phyloP scores from a whole-genome alignment of 192 early-diverging fungal genomes.

The Dissophora globulifera region DNA sequence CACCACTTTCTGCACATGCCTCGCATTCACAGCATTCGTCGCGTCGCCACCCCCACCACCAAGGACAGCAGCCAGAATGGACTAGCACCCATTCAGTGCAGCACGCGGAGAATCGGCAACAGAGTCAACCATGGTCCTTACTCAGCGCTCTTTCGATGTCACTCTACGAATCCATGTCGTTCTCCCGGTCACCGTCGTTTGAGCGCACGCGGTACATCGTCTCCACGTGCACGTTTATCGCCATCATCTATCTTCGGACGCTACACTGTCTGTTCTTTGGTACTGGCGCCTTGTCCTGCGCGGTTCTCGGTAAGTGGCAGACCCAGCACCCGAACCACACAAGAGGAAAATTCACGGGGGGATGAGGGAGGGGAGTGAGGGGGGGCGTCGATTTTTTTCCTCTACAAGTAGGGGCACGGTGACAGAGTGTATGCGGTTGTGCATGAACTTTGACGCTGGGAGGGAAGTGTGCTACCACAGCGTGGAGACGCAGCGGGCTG shows the following conservation, averaged over 20 bases:
- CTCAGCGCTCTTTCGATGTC: constrained; percentile 43
- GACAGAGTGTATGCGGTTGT: too few relatives aligned
- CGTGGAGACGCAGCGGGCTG: too few relatives aligned
- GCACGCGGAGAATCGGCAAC: constrained; percentile 1
- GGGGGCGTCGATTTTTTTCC: background rate
- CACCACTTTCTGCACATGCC: too few relatives aligned
- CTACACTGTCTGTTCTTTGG: constrained; percentile 52
- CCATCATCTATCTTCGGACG: constrained; percentile 50
- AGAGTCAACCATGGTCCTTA: constrained; percentile 24
- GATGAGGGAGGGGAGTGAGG: background rate
- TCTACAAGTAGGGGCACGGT: too few relatives aligned
- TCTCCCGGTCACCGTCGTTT: constrained; percentile 47
- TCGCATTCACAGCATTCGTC: too few relatives aligned
- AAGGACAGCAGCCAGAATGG: background rate
- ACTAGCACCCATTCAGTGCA: background rate
- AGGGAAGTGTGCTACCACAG: too few relatives aligned
- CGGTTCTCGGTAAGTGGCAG: constrained; percentile 41
- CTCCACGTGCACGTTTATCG: constrained; percentile 51
- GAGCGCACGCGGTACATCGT: constrained; percentile 47
- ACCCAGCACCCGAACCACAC: too few relatives aligned
- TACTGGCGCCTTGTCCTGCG: constrained; percentile 48
- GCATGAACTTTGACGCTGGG: too few relatives aligned
- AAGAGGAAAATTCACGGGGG: background rate
- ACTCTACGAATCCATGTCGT: constrained; percentile 44
- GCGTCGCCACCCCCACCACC: background rate